Evolutionary conservation across 371 early-diverging fungal genomes (phyloP), one percentile per base, ranked within the genome.

Genomic region (Rhizopus sp.): DNA sequence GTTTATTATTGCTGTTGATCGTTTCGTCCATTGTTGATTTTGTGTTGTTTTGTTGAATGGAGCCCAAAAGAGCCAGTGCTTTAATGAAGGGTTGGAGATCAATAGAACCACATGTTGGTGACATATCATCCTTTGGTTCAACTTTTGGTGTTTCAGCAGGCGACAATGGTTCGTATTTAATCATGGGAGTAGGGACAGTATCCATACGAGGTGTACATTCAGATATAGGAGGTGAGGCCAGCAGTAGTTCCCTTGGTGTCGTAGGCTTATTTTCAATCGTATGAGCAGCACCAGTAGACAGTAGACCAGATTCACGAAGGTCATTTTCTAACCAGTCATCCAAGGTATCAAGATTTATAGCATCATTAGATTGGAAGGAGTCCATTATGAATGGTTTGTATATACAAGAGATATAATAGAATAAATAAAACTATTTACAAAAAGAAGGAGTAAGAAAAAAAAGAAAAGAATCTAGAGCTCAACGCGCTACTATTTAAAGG

Each of bases 261-360:
- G 17, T 35, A 50, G 54, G 50, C 54, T 59, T 59, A 40, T 41
- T 38, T 44, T 55, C 34, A 29, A 17, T 15, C 23, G 34, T 13
- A 46, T n/a, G 23, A 10, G 38, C 4, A 12, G 32, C 10, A 29
- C 31, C 23, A 8, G 16, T 37, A 40, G 49, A 16, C 35, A 62
- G 49, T 35, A 62, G 41, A 51, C 66, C 66, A 40, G 59, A 62
- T 59, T 62, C 59, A 47, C 59, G 66, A 34, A 66, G 55, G 38
- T 66, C 66, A 37, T 53, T 62, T 62, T 66, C 66, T 50, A 66
- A 59, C 66, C 66, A 66, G 31, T 66, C 66, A 55, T 66, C 66
- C 48, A 66, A 32, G 13, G 61, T 57, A 9, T 62, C 66, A 45
- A 66, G 51, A 52, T 66, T 66, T 5, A 49, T 38, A 42, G 29